These are phyloP conservation scores for Russula ochroleuca DNA, from an alignment of 768 basidiomycete species.

Conservation along the genomic window DNA sequence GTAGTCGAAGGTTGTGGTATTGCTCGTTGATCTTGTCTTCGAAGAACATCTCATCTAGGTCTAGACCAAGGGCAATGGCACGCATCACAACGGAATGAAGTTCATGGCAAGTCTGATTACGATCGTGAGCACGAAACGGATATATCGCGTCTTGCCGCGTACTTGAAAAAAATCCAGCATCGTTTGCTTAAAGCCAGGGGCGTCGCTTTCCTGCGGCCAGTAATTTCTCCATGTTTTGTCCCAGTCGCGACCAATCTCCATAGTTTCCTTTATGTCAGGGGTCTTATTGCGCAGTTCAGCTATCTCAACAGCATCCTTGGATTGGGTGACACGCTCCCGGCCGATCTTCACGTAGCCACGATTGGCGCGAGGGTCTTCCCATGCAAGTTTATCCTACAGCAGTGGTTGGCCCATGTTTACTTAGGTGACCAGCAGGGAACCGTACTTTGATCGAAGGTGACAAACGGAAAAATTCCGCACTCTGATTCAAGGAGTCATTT, in stretches of 20 bases:
- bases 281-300: constrained; percentile 65
- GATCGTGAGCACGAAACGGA: neutral
- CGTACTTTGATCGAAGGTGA: constrained; percentile 57
- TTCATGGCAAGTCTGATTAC: constrained; percentile 60
- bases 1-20: constrained; percentile 73
- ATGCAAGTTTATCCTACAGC: constrained; percentile 55
- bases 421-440: neutral
- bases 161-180: constrained; percentile 77
- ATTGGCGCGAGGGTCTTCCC: constrained; percentile 84
- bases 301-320: constrained; percentile 66
- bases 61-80: constrained; percentile 78
- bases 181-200: constrained; percentile 62
- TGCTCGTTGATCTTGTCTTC: constrained; percentile 71
- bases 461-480: constrained; percentile 68
- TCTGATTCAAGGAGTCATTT: constrained; percentile 42
- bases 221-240: constrained; percentile 71
- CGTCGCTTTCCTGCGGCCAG: constrained; percentile 66
- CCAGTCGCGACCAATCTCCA: constrained; percentile 89
- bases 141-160: constrained; percentile 15
- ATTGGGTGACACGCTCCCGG: constrained; percentile 77
- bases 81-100: constrained; percentile 76
- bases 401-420: neutral
- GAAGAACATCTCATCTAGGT: constrained; percentile 69
- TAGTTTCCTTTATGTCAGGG: constrained; percentile 79
- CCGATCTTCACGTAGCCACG: constrained; percentile 80